Conservation (phyloP, 176 grass and related monocot species). For the Carex pumila region DNA sequence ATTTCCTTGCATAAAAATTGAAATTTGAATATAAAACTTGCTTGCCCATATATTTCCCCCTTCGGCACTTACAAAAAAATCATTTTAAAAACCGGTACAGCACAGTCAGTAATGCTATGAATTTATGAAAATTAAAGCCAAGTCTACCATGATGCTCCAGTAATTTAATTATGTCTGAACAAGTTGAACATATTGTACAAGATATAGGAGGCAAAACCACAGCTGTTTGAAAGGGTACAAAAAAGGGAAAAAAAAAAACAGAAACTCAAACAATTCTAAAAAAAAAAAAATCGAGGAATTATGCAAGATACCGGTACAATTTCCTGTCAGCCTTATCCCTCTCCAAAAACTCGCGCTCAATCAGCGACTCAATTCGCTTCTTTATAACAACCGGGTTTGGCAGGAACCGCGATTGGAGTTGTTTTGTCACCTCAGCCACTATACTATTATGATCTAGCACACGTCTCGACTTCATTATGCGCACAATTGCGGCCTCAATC, state of each 20-base stretch:
- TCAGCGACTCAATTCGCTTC: conserved; percentile 89
- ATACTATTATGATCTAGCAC: conserved; percentile 95
- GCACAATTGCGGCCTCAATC: conserved; percentile 91
- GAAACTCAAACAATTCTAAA: neutral
- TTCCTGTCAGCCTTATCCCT: conserved; percentile 95
- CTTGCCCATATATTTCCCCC: neutral
- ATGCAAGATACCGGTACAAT: conserved; percentile 96
- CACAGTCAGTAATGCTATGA: neutral
- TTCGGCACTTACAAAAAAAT: neutral
- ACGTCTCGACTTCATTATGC: conserved; percentile 90
- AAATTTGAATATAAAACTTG: neutral
- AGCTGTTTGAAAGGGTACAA: conserved; percentile 16
- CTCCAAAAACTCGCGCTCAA: conserved; percentile 94
- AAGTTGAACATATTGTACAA: conserved; percentile 20
- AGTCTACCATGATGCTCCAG: neutral
- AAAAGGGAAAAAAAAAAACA: neutral
- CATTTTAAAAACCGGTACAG: neutral
- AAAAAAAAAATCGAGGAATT: conserved; percentile 20
- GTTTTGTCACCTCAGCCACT: conserved; percentile 86
- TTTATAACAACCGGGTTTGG: conserved; percentile 96
- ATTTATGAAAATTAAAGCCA: neutral
- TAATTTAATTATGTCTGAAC: conserved; percentile 5
- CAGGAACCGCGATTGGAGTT: conserved; percentile 83
- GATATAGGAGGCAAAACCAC: neutral
- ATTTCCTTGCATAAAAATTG: neutral